Evolutionary conservation across 768 basidiomycete genomes (phyloP).

Genomic region (Tricholoma hemisulphureum): DNA sequence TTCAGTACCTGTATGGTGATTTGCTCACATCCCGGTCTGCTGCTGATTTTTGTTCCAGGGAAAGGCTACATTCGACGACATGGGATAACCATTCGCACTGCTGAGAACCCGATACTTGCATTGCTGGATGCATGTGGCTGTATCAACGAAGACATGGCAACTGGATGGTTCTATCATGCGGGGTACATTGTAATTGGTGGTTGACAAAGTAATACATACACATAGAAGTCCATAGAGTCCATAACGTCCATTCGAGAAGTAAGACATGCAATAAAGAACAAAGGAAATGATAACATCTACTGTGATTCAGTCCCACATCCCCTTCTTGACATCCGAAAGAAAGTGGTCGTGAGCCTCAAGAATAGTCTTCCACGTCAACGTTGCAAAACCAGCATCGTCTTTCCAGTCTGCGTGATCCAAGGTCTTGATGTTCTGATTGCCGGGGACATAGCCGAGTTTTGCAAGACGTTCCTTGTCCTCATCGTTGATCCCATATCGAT

Average conservation of each 20-base stretch:
- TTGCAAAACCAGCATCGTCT: neutral
- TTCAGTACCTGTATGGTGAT: no score
- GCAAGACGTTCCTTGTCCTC: neutral
- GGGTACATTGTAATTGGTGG: neutral
- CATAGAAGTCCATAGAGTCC: no score
- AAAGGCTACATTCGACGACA: no score
- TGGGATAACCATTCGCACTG: no score
- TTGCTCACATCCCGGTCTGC: no score
- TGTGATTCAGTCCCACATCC: neutral
- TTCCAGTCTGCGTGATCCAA: neutral
- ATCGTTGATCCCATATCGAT: neutral
- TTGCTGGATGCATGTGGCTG: conserved; percentile 41
- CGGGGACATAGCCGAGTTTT: conserved; percentile 1
- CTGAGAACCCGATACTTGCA: no score
- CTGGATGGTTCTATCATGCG: neutral
- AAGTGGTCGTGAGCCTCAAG: neutral
- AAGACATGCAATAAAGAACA: neutral
- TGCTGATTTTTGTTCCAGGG: no score
- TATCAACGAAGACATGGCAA: neutral
- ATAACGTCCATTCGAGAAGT: neutral
- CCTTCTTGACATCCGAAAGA: neutral
- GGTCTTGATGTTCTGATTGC: neutral
- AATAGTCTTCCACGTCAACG: no score
- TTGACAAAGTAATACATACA: neutral
- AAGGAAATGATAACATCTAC: neutral